phyloP scores from a whole-genome alignment of 345 rosid genomes.

The sweet orange (Citrus sinensis) region DNA sequence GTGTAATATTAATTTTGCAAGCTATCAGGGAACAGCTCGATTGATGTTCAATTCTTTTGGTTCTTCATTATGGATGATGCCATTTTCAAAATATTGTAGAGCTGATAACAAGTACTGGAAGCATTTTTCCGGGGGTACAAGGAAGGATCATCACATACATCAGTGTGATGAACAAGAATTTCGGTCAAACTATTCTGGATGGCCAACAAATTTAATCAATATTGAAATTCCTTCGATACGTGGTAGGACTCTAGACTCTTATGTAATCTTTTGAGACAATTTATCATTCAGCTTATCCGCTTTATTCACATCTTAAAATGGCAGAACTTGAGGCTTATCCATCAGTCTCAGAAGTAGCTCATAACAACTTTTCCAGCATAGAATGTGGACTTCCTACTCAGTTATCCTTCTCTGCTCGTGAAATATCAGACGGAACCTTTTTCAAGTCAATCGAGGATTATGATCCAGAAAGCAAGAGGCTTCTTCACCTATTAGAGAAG shows the following conservation, averaged over 20 bases:
- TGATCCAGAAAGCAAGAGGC: conserved; percentile 92
- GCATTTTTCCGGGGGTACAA: conserved; percentile 60
- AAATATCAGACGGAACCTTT: conserved; percentile 90
- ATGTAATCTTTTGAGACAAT: conserved; percentile 3
- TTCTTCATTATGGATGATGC: conserved; percentile 90
- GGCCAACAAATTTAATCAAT: conserved; percentile 91
- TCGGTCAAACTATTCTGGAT: conserved; percentile 82
- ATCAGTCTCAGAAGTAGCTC: conserved; percentile 52
- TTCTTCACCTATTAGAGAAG: conserved; percentile 75
- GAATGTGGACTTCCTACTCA: conserved; percentile 92
- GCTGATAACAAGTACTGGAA: conserved; percentile 65
- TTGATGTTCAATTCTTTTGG: conserved; percentile 84
- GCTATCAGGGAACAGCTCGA: conserved; percentile 96
- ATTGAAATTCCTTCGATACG: conserved; percentile 82
- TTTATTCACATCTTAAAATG: conserved; percentile 21
- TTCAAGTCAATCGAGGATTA: conserved; percentile 93
- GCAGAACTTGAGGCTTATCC: conserved; percentile 69
- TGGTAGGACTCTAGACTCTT: conserved; percentile 42
- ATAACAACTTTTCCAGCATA: conserved; percentile 65
- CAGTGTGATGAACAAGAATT: conserved; percentile 80
- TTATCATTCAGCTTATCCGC: conserved; percentile 14
- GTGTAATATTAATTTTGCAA: conserved; percentile 43
- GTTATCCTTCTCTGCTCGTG: conserved; percentile 94
- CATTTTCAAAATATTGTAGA: conserved; percentile 84
- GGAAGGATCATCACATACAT: conserved; percentile 53